Evolutionary conservation across 306 rosid genomes (phyloP), one percentile per base, ranked within the genome.

Genomic region (Luffa acutangula): DNA sequence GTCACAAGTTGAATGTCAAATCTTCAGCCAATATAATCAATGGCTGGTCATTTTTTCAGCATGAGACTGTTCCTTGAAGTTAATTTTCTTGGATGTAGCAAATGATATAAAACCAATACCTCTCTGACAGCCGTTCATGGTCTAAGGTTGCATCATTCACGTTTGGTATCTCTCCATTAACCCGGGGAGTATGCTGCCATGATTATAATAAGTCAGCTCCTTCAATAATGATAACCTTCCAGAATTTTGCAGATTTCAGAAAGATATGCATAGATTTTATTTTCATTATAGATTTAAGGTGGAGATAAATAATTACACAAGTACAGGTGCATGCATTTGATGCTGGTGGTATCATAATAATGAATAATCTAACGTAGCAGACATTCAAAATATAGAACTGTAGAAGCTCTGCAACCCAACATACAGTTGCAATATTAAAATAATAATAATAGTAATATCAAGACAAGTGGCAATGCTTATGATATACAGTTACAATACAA

Each of bases 131-230:
- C 79, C 93, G 93, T 83, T 72, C 89, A 18, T 96, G 99, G 85
- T 96, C 98, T 79, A 85, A 85, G 86, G 97, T 91, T 36, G 99
- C 99, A 34, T 96, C 94, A 83, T 88, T 96, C 78, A 91, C 91
- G 57, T 96, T 93, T 74, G 99, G 99, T 87, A 96, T 91, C 84
- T 96, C 96, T 78, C 99, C 98, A 84, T 93, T 96, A 80, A 96
- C 57, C 53, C 96, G 93, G 18, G 98, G 99, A 76, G 97, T 84
- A 84, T 91, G 99, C 99, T 96, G 97, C 86, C 86, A 91, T 85
- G 82, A 87, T 31, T 36, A 67, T 53, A 81, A 65, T 60, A 62
- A 83, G 80, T 88, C 67, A 89, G 82, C 77, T 78, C 82, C 83
- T 53, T 49, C 25, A 53, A 80, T 72, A 66, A 39, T 77, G 81